Evolutionary conservation across 2,329 filamentous ascomycete genomes (phyloP).

Genomic region (Diaporthe humulicola): DNA sequence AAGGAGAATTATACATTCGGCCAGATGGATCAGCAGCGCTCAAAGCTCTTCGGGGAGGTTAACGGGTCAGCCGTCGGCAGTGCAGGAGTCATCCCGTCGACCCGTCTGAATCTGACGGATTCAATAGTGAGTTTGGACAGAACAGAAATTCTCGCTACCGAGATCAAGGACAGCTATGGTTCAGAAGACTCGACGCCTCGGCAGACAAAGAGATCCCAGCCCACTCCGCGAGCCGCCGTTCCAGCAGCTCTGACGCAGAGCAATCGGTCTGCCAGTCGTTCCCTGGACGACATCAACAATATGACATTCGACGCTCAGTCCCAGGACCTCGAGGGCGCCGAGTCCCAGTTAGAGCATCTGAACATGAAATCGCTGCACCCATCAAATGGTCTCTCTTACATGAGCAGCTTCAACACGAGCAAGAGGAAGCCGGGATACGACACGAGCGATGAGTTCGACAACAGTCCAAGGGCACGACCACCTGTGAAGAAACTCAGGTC

Average conservation of each 20-base stretch:
- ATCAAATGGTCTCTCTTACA: slow-evolving; percentile 40
- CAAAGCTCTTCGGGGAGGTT: slow-evolving; percentile 68
- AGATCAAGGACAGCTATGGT: slow-evolving; percentile 62
- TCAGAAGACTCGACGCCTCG: slow-evolving; percentile 55
- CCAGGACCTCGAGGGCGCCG: slow-evolving; percentile 67
- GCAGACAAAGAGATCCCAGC: slow-evolving; percentile 34
- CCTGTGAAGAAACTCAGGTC: slow-evolving; percentile 70
- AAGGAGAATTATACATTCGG: slow-evolving; percentile 83
- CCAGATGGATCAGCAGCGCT: slow-evolving; percentile 53
- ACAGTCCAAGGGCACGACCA: slow-evolving; percentile 53
- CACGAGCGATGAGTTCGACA: slow-evolving; percentile 65
- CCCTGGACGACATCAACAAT: slow-evolving; percentile 64
- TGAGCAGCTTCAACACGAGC: slow-evolving; percentile 60
- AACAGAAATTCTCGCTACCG: slow-evolving; percentile 55
- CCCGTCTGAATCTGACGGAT: slow-evolving; percentile 62
- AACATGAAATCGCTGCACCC: slow-evolving; percentile 56
- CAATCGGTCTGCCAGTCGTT: slow-evolving; percentile 50
- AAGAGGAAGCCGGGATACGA: slow-evolving; percentile 68
- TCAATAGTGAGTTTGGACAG: slow-evolving; percentile 49
- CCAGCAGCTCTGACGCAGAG: slow-evolving; percentile 46
- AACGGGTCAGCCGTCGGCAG: slow-evolving; percentile 66
- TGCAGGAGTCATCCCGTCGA: slow-evolving; percentile 63
- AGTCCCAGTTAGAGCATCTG: slow-evolving; percentile 58
- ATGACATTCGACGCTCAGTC: slow-evolving; percentile 66
- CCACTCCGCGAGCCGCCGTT: slow-evolving; percentile 41